Conservation (phyloP, 192 early-diverging fungal genomes). For the Coemansia sp. region DNA sequence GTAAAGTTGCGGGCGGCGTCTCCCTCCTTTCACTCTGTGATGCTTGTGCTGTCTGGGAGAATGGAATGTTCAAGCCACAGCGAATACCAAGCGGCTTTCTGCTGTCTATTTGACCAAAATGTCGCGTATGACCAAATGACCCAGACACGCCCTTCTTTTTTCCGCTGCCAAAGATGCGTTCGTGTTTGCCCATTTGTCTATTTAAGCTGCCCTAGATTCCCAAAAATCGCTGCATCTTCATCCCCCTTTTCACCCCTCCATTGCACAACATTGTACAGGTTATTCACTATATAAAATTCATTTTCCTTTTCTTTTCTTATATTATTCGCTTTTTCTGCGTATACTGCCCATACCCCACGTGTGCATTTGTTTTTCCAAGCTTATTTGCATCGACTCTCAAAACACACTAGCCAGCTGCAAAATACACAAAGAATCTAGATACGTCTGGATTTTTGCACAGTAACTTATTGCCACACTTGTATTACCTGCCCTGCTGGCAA, state of each 20-base stretch:
- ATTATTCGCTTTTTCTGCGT: not conserved
- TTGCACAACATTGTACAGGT: conserved; percentile 10
- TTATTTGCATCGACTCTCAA: not conserved
- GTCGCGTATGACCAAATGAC: not conserved
- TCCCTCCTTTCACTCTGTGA: too few relatives aligned
- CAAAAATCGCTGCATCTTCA: not conserved
- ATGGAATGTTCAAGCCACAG: conserved; percentile 2
- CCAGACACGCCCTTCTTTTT: not conserved
- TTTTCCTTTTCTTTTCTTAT: conserved; percentile 6
- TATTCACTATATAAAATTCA: conserved; percentile 3
- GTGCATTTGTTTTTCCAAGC: conserved; percentile 2
- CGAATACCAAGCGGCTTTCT: not conserved
- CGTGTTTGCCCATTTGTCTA: not conserved
- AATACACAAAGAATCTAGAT: too few relatives aligned
- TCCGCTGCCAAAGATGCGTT: not conserved
- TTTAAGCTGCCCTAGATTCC: conserved; percentile 5
- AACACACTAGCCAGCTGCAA: too few relatives aligned
- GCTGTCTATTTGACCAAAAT: conserved; percentile 4
- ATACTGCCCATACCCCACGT: not conserved
- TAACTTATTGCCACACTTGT: not conserved
- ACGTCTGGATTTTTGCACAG: too few relatives aligned
- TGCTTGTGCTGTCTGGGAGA: not conserved
- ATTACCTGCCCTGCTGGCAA: not conserved
- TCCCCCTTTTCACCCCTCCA: not conserved
- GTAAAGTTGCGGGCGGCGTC: too few relatives aligned